Percentiles rank a stretch among this genome's conserved stretches.
Evolutionary conservation across 1,139 yeast species (phyloP).

Genomic region (Hansenula anomala): DNA sequence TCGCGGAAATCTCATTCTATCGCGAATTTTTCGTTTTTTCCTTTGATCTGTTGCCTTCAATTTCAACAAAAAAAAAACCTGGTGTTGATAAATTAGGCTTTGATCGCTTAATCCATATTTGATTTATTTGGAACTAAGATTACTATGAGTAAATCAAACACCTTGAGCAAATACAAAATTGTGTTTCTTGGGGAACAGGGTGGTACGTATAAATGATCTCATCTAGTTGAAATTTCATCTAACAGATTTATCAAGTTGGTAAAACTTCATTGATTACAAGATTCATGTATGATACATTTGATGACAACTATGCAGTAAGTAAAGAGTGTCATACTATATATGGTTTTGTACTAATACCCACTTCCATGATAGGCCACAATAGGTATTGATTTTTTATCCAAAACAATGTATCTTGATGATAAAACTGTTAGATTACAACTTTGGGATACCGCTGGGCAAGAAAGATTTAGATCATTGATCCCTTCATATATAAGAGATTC

Average conservation of each 20-base stretch:
- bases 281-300: conserved; percentile 98
- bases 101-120: too few relatives aligned
- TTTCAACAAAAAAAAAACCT: too few relatives aligned
- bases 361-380: conserved; percentile 63
- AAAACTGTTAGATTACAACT: conserved; percentile 68
- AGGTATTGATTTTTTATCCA: conserved; percentile 92
- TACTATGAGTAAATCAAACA: conserved; percentile 21
- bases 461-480: conserved; percentile 86
- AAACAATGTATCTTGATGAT: conserved; percentile 76
- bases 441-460: conserved; percentile 99
- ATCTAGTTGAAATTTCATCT: conserved; percentile 1
- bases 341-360: conserved; percentile 14
- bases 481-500: conserved; percentile 95
- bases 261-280: conserved; percentile 93
- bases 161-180: conserved; percentile 72
- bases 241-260: conserved; percentile 51
- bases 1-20: too few relatives aligned
- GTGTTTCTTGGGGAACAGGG: conserved; percentile 98
- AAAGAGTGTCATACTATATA: not conserved
- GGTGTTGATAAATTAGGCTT: too few relatives aligned
- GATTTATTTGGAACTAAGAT: too few relatives aligned
- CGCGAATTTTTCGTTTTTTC: too few relatives aligned
- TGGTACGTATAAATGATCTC: conserved; percentile 24
- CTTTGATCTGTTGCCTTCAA: too few relatives aligned
- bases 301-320: conserved; percentile 70